Percentiles rank a stretch among this genome's conserved stretches.
Conservation (phyloP, 768 basidiomycete species). For the Pisolithus albus region DNA sequence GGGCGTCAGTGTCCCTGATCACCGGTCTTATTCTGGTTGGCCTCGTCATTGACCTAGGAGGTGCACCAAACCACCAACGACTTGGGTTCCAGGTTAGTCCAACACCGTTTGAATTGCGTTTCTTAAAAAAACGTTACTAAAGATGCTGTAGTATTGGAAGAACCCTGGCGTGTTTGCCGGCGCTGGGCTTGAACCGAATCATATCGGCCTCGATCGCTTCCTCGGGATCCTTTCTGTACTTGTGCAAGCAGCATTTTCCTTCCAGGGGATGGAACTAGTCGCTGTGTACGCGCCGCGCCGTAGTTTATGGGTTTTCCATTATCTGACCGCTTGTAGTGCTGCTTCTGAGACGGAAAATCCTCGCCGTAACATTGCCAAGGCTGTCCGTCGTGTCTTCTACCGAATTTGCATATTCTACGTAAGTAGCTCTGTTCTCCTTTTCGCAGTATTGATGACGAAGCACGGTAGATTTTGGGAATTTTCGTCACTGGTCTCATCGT, state of each 20-base stretch:
- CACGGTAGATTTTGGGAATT: constrained; percentile 56
- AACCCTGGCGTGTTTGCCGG: constrained; percentile 49
- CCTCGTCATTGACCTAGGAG: constrained; percentile 72
- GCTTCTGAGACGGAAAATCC: constrained; percentile 76
- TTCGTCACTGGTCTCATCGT: constrained; percentile 72
- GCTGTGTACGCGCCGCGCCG: constrained; percentile 46
- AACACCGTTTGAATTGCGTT: background rate
- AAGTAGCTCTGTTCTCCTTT: constrained; percentile 11
- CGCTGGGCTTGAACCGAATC: constrained; percentile 25
- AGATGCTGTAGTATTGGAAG: constrained; percentile 48
- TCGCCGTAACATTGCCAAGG: constrained; percentile 69
- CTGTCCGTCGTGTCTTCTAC: constrained; percentile 71
- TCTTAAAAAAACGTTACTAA: background rate
- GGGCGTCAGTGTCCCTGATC: constrained; percentile 46
- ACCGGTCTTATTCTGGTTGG: constrained; percentile 52
- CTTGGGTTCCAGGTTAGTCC: constrained; percentile 56
- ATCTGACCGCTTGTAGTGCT: constrained; percentile 36
- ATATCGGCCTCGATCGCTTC: constrained; percentile 34
- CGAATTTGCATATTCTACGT: constrained; percentile 77
- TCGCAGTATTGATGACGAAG: background rate
- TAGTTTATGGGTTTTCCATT: background rate
- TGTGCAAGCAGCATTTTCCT: constrained; percentile 63
- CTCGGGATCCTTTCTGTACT: constrained; percentile 36
- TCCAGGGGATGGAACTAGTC: constrained; percentile 71
- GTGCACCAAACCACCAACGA: constrained; percentile 59